A percentile compares a stretch with the other conserved stretches of the same genome.
These are phyloP conservation scores for Ophiocordyceps sinensis DNA, from an alignment of 2,329 filamentous ascomycete genomes.

Conservation along the genomic window DNA sequence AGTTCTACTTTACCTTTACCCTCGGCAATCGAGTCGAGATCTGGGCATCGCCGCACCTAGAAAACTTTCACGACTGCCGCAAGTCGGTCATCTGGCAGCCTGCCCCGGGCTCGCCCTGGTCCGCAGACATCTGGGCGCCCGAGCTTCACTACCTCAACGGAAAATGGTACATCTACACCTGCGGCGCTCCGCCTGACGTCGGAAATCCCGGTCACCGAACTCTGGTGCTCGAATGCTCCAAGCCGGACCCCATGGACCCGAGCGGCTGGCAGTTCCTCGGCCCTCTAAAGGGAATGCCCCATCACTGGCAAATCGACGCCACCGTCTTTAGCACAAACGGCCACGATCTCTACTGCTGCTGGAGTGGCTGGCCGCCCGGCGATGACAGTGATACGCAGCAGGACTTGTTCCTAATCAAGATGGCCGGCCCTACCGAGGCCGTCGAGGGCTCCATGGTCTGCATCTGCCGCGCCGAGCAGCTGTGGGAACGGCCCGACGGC, in stretches of 20 bases:
- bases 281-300: constrained; percentile 5
- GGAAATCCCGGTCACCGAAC: constrained; percentile 1
- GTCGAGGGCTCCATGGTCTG: neutral
- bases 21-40: constrained; percentile 20
- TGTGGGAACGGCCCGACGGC: constrained; percentile 4
- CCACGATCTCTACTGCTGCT: constrained; percentile 6
- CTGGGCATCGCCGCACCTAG: constrained; percentile 15
- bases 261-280: constrained; percentile 4
- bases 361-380: constrained; percentile 5
- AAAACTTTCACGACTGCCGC: constrained; percentile 13
- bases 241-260: constrained; percentile 4
- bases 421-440: constrained; percentile 2
- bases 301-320: constrained; percentile 5
- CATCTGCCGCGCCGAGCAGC: constrained; percentile 3
- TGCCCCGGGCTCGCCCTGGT: constrained; percentile 5
- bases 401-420: constrained; percentile 4
- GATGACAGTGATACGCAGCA: constrained; percentile 5
- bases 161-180: constrained; percentile 10
- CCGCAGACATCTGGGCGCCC: constrained; percentile 10
- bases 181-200: constrained; percentile 1
- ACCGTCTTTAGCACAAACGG: constrained; percentile 6
- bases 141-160: constrained; percentile 9
- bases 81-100: constrained; percentile 13
- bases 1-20: constrained; percentile 17
- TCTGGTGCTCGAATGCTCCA: constrained; percentile 2